Evolutionary conservation across 805 yeast species (phyloP).

Genomic region (Lachancea meyersii): DNA sequence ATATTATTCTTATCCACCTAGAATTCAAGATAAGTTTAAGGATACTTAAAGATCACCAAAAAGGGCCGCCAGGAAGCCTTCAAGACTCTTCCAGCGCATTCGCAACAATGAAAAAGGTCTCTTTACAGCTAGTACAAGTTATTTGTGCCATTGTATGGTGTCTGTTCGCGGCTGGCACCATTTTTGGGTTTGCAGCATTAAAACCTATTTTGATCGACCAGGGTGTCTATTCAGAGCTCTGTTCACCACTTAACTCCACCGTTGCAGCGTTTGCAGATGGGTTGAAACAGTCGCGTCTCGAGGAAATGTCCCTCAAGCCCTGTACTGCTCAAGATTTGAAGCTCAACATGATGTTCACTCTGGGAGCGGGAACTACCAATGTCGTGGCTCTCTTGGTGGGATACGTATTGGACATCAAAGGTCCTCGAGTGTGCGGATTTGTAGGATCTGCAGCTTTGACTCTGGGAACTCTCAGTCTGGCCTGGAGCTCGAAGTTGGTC

Average conservation of each 20-base stretch:
- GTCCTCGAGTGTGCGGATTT: constrained; percentile 74
- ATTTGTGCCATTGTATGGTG: constrained; percentile 81
- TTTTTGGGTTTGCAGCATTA: constrained; percentile 93
- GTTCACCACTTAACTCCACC: constrained; percentile 35
- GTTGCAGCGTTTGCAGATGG: not conserved
- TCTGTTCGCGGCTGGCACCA: constrained; percentile 83
- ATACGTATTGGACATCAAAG: constrained; percentile 64
- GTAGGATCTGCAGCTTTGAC: constrained; percentile 60
- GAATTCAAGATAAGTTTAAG: not conserved
- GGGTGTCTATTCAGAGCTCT: constrained; percentile 64
- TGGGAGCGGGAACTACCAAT: constrained; percentile 83
- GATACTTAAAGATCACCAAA: not conserved
- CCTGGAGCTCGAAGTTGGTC: constrained; percentile 17
- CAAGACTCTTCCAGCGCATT: not conserved
- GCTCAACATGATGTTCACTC: constrained; percentile 74
- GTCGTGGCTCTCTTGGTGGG: constrained; percentile 81
- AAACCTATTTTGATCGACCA: constrained; percentile 75
- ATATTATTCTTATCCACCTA: not conserved
- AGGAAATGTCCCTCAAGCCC: constrained; percentile 16
- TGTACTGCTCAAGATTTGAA: constrained; percentile 80
- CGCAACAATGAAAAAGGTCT: constrained; percentile 4
- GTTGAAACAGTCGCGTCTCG: not conserved
- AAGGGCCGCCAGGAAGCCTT: no score
- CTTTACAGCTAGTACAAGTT: constrained; percentile 41
- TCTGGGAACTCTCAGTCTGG: constrained; percentile 47